These are phyloP conservation scores for Silene noctiflora DNA, from an alignment of 179 eudicot genomes.

Conservation along the genomic window DNA sequence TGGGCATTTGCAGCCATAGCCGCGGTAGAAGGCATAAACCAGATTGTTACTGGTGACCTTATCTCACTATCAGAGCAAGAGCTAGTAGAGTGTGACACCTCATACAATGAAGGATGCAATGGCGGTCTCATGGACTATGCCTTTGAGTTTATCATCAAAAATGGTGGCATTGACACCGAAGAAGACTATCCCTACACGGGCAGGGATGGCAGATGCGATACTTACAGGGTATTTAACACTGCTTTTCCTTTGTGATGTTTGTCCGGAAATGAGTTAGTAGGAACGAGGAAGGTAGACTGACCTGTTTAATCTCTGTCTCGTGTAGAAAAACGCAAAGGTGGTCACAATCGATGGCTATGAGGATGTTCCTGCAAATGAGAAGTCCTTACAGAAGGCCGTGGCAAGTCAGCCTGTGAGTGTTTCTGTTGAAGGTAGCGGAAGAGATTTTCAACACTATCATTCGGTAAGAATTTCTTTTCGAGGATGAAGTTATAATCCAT, in stretches of 20 bases:
- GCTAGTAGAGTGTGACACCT: slow-evolving; percentile 68
- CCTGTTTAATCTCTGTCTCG: background rate
- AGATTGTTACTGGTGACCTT: slow-evolving; percentile 61
- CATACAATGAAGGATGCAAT: slow-evolving; percentile 54
- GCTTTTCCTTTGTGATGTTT: background rate
- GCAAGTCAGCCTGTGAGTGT: slow-evolving; percentile 88
- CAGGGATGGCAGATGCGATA: slow-evolving; percentile 53
- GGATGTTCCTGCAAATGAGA: slow-evolving; percentile 69
- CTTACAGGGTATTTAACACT: slow-evolving; percentile 38
- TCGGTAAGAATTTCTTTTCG: slow-evolving; percentile 18
- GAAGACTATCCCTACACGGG: slow-evolving; percentile 70
- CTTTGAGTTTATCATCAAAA: slow-evolving; percentile 56
- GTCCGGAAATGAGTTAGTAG: background rate
- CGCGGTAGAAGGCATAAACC: slow-evolving; percentile 69
- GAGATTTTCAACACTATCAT: slow-evolving; percentile 60
- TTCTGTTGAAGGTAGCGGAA: slow-evolving; percentile 75
- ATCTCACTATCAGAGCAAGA: slow-evolving; percentile 77
- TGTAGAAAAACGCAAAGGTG: slow-evolving; percentile 62
- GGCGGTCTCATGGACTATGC: slow-evolving; percentile 90
- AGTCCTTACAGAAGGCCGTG: slow-evolving; percentile 65
- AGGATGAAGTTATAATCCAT: background rate
- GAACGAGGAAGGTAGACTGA: background rate
- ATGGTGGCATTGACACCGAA: slow-evolving; percentile 78
- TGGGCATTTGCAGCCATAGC: slow-evolving; percentile 96
- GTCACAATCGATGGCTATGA: slow-evolving; percentile 74